Evolutionary conservation across 495 filamentous ascomycete species (phyloP).

Genomic region (Annulohypoxylon maeteangense): DNA sequence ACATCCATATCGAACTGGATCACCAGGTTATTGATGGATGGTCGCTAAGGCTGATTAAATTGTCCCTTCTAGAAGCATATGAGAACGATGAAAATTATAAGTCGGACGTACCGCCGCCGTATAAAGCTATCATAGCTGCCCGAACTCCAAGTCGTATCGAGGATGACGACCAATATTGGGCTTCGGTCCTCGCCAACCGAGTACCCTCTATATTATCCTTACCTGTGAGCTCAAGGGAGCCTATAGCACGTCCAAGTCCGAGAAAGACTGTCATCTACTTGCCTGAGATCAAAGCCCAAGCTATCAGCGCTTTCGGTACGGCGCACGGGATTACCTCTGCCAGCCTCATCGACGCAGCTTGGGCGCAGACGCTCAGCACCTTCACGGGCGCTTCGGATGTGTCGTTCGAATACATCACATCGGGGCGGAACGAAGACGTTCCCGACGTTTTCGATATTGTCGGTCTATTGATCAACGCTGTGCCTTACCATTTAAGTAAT

Average conservation of each 20-base stretch:
- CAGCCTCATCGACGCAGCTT: not conserved
- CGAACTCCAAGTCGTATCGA: not conserved
- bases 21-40: not conserved
- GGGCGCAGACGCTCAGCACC: not conserved
- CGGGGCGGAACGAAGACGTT: not conserved
- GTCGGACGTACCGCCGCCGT: not conserved
- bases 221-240: not conserved
- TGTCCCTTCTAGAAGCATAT: not conserved
- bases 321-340: not conserved
- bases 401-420: not conserved
- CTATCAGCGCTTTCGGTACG: not conserved
- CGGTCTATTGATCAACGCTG: not conserved
- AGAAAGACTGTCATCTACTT: not conserved
- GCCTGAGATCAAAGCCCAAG: not conserved
- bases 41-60: not conserved
- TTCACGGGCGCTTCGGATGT: not conserved
- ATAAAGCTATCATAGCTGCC: not conserved
- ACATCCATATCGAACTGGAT: not conserved
- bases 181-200: not conserved
- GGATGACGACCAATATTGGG: not conserved
- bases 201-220: not conserved
- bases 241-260: not conserved
- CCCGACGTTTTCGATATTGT: not conserved
- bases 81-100: not conserved
- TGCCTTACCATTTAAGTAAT: not conserved